Conservation (phyloP, 106 monocot genomes). For the Dendrobium officinale region DNA sequence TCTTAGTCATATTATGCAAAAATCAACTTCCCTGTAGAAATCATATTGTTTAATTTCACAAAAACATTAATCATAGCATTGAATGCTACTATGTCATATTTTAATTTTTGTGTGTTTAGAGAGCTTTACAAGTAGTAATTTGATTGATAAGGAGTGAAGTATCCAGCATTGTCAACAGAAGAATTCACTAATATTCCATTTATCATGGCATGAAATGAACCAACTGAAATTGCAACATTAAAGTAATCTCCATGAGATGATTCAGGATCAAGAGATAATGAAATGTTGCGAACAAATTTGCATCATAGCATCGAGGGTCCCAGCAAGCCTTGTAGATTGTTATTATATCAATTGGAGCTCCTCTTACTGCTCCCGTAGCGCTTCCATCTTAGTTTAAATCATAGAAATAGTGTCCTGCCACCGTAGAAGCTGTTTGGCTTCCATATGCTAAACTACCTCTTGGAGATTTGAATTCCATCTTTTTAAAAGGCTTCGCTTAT, state of each 20-base stretch:
- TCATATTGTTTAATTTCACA: too few relatives aligned
- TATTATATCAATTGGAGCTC: constrained; percentile 73
- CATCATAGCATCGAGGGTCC: constrained; percentile 87
- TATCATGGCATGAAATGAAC: constrained; percentile 76
- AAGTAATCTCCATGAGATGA: constrained; percentile 75
- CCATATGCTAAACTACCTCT: constrained; percentile 84
- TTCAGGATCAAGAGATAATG: constrained; percentile 68
- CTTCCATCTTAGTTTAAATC: constrained; percentile 62
- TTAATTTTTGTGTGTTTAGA: constrained; percentile 23
- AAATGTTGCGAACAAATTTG: constrained; percentile 80
- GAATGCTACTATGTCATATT: too few relatives aligned
- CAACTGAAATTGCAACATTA: constrained; percentile 70
- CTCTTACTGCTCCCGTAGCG: constrained; percentile 59
- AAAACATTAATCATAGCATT: too few relatives aligned
- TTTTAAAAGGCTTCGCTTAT: constrained; percentile 5
- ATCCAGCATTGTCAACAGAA: constrained; percentile 79
- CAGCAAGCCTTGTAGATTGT: constrained; percentile 90
- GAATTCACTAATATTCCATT: constrained; percentile 74
- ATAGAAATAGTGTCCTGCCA: constrained; percentile 51
- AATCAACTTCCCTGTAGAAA: too few relatives aligned
- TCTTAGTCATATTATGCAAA: too few relatives aligned
- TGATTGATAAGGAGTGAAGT: constrained; percentile 83
- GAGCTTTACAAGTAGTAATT: constrained; percentile 90
- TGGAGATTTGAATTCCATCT: constrained; percentile 56
- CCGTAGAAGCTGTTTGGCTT: constrained; percentile 85